phyloP scores from a whole-genome alignment of 352 stramenopile genomes.

The Phytophthora multivora region DNA sequence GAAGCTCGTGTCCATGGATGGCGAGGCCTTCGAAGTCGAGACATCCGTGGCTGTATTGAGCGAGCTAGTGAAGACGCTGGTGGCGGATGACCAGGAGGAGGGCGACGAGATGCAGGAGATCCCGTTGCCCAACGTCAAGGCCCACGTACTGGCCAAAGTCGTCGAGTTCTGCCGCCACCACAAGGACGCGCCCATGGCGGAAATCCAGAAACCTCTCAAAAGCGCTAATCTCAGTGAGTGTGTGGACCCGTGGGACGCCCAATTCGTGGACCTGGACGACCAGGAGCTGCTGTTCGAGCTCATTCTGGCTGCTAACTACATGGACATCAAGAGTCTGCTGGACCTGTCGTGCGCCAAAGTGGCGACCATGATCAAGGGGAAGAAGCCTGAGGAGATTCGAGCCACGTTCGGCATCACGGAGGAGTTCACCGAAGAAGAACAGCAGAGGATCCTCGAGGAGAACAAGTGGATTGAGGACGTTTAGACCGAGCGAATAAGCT shows the following conservation, averaged over 20 bases:
- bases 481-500: conserved; percentile 1
- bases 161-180: conserved; percentile 68
- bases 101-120: conserved; percentile 46
- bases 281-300: conserved; percentile 71
- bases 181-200: conserved; percentile 54
- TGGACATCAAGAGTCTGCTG: conserved; percentile 73
- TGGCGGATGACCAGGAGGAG: conserved; percentile 41
- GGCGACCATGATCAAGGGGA: conserved; percentile 66
- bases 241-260: conserved; percentile 58
- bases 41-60: conserved; percentile 45
- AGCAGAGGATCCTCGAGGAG: conserved; percentile 66
- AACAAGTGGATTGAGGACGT: conserved; percentile 76
- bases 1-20: conserved; percentile 60
- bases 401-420: conserved; percentile 63
- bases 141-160: conserved; percentile 51
- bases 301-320: conserved; percentile 71
- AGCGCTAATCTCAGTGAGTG: conserved; percentile 52
- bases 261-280: conserved; percentile 56
- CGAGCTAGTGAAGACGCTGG: conserved; percentile 59
- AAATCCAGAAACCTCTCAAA: conserved; percentile 69
- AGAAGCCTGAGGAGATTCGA: conserved; percentile 66
- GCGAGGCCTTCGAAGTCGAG: conserved; percentile 56
- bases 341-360: conserved; percentile 65
- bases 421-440: conserved; percentile 68
- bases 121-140: conserved; percentile 67